Evolutionary conservation across 2,329 filamentous ascomycete genomes (phyloP).

Genomic region (Claviceps fusiformis): DNA sequence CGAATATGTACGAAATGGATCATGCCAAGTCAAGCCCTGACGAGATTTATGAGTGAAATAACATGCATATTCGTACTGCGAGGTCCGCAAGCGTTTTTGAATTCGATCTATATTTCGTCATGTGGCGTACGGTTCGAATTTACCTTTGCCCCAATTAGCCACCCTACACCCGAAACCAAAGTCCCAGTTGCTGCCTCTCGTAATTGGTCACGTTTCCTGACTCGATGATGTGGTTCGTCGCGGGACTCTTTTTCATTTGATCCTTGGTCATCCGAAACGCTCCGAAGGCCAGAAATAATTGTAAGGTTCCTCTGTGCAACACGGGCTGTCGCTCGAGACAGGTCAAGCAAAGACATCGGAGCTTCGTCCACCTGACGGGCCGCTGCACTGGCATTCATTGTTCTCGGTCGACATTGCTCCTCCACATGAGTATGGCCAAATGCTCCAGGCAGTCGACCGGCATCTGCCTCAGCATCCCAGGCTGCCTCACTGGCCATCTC

Average conservation of each 20-base stretch:
- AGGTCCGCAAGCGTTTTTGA: background rate
- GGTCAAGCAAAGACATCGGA: constrained; percentile 51
- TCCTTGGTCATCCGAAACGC: constrained; percentile 9
- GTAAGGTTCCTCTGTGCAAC: constrained; percentile 45
- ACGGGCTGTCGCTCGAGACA: constrained; percentile 46
- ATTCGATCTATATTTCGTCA: background rate
- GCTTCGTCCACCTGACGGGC: constrained; percentile 35
- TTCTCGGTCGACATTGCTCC: constrained; percentile 16
- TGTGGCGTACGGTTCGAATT: constrained; percentile 9
- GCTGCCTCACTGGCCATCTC: constrained; percentile 56
- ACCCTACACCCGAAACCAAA: constrained; percentile 52
- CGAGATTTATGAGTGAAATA: background rate
- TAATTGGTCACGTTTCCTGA: constrained; percentile 60
- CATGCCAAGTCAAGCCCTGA: background rate
- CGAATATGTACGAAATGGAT: background rate
- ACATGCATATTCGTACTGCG: background rate
- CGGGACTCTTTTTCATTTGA: constrained; percentile 10
- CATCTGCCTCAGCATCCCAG: constrained; percentile 54
- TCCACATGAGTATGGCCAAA: constrained; percentile 26
- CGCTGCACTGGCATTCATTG: constrained; percentile 20
- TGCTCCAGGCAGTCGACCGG: constrained; percentile 40
- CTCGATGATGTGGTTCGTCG: constrained; percentile 23
- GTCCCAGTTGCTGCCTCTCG: constrained; percentile 54
- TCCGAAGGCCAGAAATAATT: constrained; percentile 37
- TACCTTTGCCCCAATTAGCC: constrained; percentile 47